These are phyloP conservation scores for Nitzschia putrida DNA, from an alignment of 108 stramenopile species.

Conservation along the genomic window DNA sequence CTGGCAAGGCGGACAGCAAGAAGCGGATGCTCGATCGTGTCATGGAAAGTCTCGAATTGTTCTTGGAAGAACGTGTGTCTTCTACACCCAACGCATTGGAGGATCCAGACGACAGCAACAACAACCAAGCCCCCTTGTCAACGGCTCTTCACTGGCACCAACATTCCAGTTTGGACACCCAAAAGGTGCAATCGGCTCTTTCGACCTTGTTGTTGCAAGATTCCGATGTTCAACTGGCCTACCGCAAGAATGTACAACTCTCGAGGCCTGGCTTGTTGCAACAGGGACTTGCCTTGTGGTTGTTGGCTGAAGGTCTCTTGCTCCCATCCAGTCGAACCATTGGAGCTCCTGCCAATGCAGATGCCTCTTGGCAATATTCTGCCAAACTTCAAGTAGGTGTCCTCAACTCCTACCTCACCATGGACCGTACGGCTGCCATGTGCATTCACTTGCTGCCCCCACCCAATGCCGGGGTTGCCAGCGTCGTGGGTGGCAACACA, in stretches of 20 bases:
- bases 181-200: constrained; percentile 19
- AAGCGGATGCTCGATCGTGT: not conserved
- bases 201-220: constrained; percentile 17
- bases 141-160: constrained; percentile 26
- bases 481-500: constrained; percentile 51
- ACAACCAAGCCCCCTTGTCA: not conserved
- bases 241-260: constrained; percentile 38
- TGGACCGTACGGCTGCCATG: constrained; percentile 80
- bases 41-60: constrained; percentile 13
- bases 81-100: not conserved
- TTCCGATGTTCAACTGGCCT: constrained; percentile 22
- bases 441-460: constrained; percentile 81
- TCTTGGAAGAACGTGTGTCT: constrained; percentile 11
- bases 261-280: constrained; percentile 11
- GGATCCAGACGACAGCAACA: not conserved
- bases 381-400: constrained; percentile 44
- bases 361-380: constrained; percentile 8
- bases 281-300: constrained; percentile 40
- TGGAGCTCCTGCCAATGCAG: constrained; percentile 7
- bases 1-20: not conserved
- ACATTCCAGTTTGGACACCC: constrained; percentile 17
- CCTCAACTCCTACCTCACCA: constrained; percentile 47
- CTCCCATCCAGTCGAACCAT: not conserved
- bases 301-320: constrained; percentile 34
- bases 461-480: constrained; percentile 51